Evolutionary conservation across 1,284 basidiomycete genomes (phyloP).

Genomic region (Ganoderma leucocontextum): DNA sequence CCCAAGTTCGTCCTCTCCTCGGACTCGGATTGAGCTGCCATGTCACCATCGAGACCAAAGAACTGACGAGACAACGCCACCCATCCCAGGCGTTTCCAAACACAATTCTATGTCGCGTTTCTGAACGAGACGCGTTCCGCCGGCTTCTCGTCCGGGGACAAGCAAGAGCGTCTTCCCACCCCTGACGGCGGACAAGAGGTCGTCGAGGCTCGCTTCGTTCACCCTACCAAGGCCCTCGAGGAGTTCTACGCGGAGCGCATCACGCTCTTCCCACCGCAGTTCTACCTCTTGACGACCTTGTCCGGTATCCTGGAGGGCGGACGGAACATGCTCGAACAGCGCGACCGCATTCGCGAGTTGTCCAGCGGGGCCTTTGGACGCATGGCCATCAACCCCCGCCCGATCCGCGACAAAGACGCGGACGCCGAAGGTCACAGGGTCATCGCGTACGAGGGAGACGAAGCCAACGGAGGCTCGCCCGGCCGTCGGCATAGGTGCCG

Average conservation of each 20-base stretch:
- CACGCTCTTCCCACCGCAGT: conserved; percentile 75
- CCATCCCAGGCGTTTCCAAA: conserved; percentile 65
- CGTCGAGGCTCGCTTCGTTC: conserved; percentile 67
- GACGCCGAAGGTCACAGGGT: conserved; percentile 54
- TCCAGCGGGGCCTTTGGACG: conserved; percentile 63
- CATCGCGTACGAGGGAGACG: conserved; percentile 74
- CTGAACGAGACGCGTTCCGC: conserved; percentile 53
- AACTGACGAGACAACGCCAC: conserved; percentile 2
- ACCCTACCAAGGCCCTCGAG: conserved; percentile 57
- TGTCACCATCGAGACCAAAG: neutral
- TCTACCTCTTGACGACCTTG: conserved; percentile 69
- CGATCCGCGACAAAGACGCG: conserved; percentile 47
- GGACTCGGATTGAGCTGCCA: neutral
- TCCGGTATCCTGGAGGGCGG: conserved; percentile 54
- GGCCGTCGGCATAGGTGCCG: conserved; percentile 65
- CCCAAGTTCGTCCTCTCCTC: conserved; percentile 52
- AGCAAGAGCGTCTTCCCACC: conserved; percentile 65
- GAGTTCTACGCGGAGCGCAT: conserved; percentile 61
- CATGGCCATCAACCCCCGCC: conserved; percentile 63
- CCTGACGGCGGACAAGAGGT: conserved; percentile 77
- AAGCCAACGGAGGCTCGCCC: conserved; percentile 63
- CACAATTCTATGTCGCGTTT: conserved; percentile 72
- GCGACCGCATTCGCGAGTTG: conserved; percentile 53
- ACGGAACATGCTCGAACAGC: conserved; percentile 52
- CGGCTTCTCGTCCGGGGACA: conserved; percentile 58